Conservation (phyloP, 352 stramenopile species). For the Phytophthora pisi region DNA sequence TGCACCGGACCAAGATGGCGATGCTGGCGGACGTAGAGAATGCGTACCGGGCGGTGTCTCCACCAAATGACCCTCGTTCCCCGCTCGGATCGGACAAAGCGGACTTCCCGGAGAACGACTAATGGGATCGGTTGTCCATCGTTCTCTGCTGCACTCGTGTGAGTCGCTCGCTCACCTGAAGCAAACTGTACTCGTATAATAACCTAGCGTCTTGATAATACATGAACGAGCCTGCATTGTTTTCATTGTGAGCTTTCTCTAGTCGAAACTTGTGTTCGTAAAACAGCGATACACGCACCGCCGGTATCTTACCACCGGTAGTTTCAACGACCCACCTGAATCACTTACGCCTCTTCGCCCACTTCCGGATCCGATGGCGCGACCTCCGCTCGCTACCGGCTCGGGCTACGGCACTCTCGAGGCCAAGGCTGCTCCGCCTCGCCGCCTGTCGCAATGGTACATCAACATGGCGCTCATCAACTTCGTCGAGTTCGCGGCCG, state of each 20-base stretch:
- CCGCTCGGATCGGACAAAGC: slow-evolving; percentile 46
- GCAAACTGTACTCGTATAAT: not conserved
- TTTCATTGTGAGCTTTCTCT: not conserved
- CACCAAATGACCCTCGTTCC: slow-evolving; percentile 39
- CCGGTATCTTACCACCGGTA: too few relatives aligned
- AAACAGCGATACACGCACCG: not conserved
- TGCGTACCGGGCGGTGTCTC: slow-evolving; percentile 27
- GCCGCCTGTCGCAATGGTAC: slow-evolving; percentile 58
- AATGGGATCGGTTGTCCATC: not conserved
- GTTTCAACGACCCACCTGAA: not conserved
- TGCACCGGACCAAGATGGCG: slow-evolving; percentile 51
- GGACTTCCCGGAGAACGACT: slow-evolving; percentile 27
- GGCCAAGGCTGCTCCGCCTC: slow-evolving; percentile 27
- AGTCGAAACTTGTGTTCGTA: not conserved
- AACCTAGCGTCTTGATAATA: not conserved
- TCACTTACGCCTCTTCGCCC: not conserved
- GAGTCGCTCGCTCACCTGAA: not conserved
- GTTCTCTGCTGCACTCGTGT: not conserved
- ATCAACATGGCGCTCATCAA: slow-evolving; percentile 77
- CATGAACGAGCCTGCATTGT: not conserved
- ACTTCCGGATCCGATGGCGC: not conserved
- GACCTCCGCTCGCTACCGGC: not conserved
- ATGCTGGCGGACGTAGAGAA: slow-evolving; percentile 50
- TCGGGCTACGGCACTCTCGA: slow-evolving; percentile 30
- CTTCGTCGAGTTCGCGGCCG: slow-evolving; percentile 80